phyloP scores from a whole-genome alignment of 148 eudicot species.

The Chenopodium album region DNA sequence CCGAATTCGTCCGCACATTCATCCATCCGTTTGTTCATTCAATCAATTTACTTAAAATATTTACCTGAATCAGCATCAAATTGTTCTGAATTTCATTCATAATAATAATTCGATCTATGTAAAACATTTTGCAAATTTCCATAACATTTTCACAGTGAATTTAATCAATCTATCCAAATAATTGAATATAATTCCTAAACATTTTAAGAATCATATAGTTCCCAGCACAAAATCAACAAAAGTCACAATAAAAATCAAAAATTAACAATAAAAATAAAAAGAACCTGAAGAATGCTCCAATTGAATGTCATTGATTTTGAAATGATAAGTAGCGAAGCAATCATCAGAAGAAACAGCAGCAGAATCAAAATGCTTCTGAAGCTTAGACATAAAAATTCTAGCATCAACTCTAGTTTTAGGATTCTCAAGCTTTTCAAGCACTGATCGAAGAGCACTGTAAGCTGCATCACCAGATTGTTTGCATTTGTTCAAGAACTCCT shows the following conservation, averaged over 20 bases:
- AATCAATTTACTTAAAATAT: too few relatives aligned
- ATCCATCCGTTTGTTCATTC: background rate
- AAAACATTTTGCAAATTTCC: too few relatives aligned
- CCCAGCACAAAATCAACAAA: background rate
- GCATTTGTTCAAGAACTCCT: constrained; percentile 68
- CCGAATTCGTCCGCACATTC: background rate
- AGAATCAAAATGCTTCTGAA: constrained; percentile 57
- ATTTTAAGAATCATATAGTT: background rate
- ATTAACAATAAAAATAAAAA: background rate
- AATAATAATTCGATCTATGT: too few relatives aligned
- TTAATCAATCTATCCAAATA: background rate
- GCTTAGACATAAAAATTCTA: constrained; percentile 61
- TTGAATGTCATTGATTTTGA: constrained; percentile 69
- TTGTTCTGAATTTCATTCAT: too few relatives aligned
- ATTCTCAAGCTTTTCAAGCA: constrained; percentile 78
- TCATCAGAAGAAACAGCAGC: constrained; percentile 42
- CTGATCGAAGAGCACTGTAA: constrained; percentile 60
- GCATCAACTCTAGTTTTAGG: constrained; percentile 62
- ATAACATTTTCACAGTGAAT: too few relatives aligned
- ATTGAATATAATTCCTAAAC: background rate
- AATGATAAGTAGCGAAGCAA: constrained; percentile 72
- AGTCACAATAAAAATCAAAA: background rate
- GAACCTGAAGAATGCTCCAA: constrained; percentile 71
- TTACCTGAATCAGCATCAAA: too few relatives aligned
- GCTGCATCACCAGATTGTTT: constrained; percentile 87